Conservation (phyloP, 1,284 basidiomycete genomes). For the Neotropicomus parvogracilis region DNA sequence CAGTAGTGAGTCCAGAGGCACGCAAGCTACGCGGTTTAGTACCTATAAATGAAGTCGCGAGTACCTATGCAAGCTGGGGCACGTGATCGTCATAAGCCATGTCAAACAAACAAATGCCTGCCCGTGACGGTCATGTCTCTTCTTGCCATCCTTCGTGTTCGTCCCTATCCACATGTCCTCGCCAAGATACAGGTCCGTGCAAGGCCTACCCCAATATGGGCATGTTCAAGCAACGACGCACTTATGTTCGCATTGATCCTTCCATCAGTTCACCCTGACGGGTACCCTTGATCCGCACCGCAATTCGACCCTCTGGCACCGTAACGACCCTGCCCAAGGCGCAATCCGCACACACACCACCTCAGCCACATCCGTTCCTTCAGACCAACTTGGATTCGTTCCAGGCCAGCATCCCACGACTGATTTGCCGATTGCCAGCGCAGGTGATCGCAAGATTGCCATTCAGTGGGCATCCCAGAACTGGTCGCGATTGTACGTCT, state of each 20-base stretch:
- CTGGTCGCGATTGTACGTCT: conserved; percentile 68
- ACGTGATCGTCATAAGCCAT: conserved; percentile 1
- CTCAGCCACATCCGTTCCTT: conserved; percentile 18
- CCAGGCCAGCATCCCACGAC: conserved; percentile 16
- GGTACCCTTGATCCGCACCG: neutral
- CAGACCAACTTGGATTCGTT: conserved; percentile 29
- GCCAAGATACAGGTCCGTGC: neutral
- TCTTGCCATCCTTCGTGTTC: neutral
- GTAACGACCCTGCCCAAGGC: neutral
- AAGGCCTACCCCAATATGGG: neutral
- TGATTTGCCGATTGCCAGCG: conserved; percentile 53
- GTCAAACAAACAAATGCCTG: neutral
- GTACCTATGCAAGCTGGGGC: neutral
- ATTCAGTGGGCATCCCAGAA: conserved; percentile 64
- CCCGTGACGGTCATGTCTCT: conserved; percentile 11
- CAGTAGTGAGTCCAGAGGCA: neutral
- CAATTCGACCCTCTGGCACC: conserved; percentile 6
- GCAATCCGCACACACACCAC: conserved; percentile 7
- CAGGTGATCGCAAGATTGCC: conserved; percentile 56
- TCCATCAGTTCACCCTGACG: conserved; percentile 2
- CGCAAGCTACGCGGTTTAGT: neutral
- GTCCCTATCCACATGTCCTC: neutral
- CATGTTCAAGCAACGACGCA: conserved; percentile 1
- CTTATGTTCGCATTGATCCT: neutral
- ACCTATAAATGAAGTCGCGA: neutral